phyloP scores from a whole-genome alignment of 2,329 filamentous ascomycete genomes.

The Nemania sp. region DNA sequence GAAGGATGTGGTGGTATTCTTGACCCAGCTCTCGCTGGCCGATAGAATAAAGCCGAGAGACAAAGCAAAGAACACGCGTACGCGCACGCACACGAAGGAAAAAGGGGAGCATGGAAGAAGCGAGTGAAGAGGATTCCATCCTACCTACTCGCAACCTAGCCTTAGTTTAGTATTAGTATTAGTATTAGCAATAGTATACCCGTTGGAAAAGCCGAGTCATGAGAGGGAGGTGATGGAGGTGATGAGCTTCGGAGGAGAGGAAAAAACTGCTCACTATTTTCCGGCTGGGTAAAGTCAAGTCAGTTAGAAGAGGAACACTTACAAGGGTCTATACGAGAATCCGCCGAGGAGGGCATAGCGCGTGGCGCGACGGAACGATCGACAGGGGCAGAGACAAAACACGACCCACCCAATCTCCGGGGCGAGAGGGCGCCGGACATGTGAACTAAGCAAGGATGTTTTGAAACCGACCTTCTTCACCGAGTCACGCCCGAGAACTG shows the following conservation, averaged over 20 bases:
- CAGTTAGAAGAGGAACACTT: conserved; percentile 8
- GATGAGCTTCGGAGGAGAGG: too few relatives aligned
- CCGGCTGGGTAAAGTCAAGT: conserved; percentile 7
- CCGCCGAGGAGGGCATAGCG: background rate
- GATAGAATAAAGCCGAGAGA: too few relatives aligned
- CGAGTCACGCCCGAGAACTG: too few relatives aligned
- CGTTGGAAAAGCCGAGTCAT: conserved; percentile 3
- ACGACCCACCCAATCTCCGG: conserved; percentile 16
- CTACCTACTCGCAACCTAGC: too few relatives aligned
- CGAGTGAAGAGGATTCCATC: too few relatives aligned
- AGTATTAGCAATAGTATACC: background rate
- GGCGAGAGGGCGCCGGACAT: background rate
- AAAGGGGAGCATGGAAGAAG: too few relatives aligned
- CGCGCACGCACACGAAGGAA: too few relatives aligned
- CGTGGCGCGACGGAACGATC: conserved; percentile 15
- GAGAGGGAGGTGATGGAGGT: background rate
- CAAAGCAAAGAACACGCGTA: too few relatives aligned
- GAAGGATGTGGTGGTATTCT: too few relatives aligned
- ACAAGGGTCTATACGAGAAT: background rate
- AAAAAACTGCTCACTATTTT: conserved; percentile 1
- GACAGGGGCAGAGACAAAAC: conserved; percentile 16
- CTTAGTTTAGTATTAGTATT: too few relatives aligned
- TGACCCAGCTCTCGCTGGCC: too few relatives aligned
- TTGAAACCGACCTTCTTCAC: conserved; percentile 13
- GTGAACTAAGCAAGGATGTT: conserved; percentile 8